Base-by-base conservation (phyloP, 2,329 filamentous ascomycete genomes). In the Claviceps humidiphila region DNA sequence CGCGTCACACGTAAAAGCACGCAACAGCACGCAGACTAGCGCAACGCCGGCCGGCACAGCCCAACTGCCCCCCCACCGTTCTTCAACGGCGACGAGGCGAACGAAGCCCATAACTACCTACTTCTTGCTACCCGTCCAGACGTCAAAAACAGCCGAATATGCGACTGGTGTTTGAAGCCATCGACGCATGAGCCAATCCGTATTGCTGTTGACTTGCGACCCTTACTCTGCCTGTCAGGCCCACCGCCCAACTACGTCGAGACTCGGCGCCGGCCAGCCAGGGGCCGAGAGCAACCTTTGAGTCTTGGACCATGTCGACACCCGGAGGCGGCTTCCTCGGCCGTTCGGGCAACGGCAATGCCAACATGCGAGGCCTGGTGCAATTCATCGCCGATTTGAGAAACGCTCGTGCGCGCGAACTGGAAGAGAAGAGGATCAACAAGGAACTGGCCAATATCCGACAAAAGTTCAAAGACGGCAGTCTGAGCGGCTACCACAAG, bases 361-460 rank as follows among this genome's bases (percentile, higher is more conserved):
- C 80, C 42, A 84, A 84, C 64, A 85, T 85, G 81, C 79, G 81
- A 60, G 91, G 93, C 30, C 76, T 98, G 60, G 93, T 98, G 47
- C 94, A 96, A 67, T 98, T 98, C 73, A 98, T 98, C 67, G 93
- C 93, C 56, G 93, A 98, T 68, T 70, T 98, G 63, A 78, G 93
- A 66, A 98, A 98, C 68, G 93, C 93, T 51, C 80, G 93, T 68
- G 93, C 94, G 47, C 81, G 94, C 56, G 93, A 98, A 68, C 74
- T 98, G 57, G 93, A 98, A 69, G 93, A 98, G 75, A 98, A 98
- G 78, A 81, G 93, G 66, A 97, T 98, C 74, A 98, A 98, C 71
- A 98, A 98, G 75, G 93, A 98, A 74, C 73, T 98, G 68, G 93
- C 93, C 66, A 98, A 98, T 66, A 98, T 98, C 68, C 83, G 84